Base-by-base conservation (phyloP, 306 rosid species). In the Leucaena leucocephala region DNA sequence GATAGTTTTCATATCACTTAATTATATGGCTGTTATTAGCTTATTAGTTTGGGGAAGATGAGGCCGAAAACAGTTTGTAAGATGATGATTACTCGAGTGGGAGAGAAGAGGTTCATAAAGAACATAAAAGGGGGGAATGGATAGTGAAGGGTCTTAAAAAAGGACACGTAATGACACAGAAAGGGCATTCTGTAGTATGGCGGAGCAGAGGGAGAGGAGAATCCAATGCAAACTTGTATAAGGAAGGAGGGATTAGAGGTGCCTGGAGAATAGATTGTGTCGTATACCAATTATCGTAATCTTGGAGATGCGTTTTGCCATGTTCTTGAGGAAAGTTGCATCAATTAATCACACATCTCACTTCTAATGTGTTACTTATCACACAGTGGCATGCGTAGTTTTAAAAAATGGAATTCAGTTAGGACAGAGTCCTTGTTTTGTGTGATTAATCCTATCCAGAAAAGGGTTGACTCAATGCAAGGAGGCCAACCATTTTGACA, bases 171-270 rank as follows among this genome's bases (percentile, higher is more conserved):
- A 80, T 75, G 87, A 87, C 88, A 73, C 82, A 77, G 38, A 84
- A 85, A 81, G 75, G 78, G 58, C 38, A 16, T 40, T 65, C 65
- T 74, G 27, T 27, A 79, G 78, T 27, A 27, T 27, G 27, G 27
- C 27, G 27, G 1, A 27, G 27, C 27, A 27, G 63, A 75, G 58
- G 48, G 2, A 8, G 7, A 50, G 15, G 43, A 80, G 90, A 87
- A 89, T 87, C 97, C 91, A 84, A 80, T 82, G 86, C 55, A 78
- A 76, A 27, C 27, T 27, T 27, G 27, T 27, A 27, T 27, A 27
- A 27, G 0, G 27, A 27, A 27, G 27, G 27, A 1, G 27, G 27
- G 27, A 27, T 27, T 27, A 27, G 27, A 27, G 27, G 27, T 27
- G 27, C 27, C 27, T 27, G 27, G 27, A 27, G 27, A 27, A 27